A percentile compares a stretch with the other conserved stretches of the same genome.
These are phyloP conservation scores for Cryptosporidium ryanae DNA, from an alignment of 169 alveolate species.

Conservation along the genomic window DNA sequence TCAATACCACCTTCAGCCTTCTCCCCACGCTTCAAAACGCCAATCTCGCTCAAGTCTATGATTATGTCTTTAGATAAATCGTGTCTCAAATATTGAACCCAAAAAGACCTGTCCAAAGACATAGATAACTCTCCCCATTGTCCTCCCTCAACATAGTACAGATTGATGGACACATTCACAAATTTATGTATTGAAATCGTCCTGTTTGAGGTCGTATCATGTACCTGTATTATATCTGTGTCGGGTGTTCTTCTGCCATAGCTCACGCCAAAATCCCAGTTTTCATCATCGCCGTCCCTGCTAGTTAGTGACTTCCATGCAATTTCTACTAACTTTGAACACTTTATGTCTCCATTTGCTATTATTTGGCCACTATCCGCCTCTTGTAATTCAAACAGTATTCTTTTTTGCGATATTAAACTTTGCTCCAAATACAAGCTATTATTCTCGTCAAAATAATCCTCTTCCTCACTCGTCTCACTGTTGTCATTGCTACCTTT, in stretches of 20 bases:
- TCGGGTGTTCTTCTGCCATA: background rate
- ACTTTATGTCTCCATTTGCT: conserved; percentile 42
- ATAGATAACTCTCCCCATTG: conserved; percentile 69
- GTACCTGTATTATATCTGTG: conserved; percentile 36
- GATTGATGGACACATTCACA: conserved; percentile 30
- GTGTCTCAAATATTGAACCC: conserved; percentile 68
- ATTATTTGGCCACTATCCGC: conserved; percentile 65
- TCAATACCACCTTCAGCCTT: conserved; percentile 1
- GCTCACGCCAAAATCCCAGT: background rate
- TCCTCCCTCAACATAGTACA: conserved; percentile 65
- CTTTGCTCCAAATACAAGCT: conserved; percentile 53
- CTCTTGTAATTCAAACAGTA: conserved; percentile 52
- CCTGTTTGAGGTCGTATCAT: conserved; percentile 33
- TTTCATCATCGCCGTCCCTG: background rate
- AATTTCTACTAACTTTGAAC: conserved; percentile 38
- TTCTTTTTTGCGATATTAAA: conserved; percentile 47
- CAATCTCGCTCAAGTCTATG: background rate
- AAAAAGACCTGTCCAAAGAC: conserved; percentile 60
- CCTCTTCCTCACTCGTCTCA: background rate
- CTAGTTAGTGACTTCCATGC: conserved; percentile 39
- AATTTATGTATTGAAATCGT: conserved; percentile 33
- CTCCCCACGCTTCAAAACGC: conserved; percentile 1
- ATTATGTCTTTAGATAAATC: conserved; percentile 31
- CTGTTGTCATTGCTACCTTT: background rate
- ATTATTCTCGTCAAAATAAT: background rate